These are phyloP conservation scores for Apophysomyces variabilis DNA, from an alignment of 371 early-diverging fungal genomes.

Conservation along the genomic window DNA sequence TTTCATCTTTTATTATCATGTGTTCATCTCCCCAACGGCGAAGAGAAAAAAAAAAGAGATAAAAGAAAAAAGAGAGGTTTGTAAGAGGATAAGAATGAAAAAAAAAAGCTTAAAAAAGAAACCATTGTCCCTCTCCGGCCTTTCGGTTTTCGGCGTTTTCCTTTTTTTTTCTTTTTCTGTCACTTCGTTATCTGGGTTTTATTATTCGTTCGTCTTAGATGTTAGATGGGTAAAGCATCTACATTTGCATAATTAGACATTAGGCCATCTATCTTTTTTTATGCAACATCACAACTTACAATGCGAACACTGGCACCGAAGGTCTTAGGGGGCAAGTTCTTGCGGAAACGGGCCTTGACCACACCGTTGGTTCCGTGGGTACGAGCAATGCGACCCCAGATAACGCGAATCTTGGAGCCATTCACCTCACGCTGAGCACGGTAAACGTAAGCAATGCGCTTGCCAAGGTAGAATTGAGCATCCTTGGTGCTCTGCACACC, in stretches of 20 bases:
- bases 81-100: not conserved
- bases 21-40: slow-evolving; percentile 7
- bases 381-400: slow-evolving; percentile 97
- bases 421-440: slow-evolving; percentile 87
- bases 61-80: not conserved
- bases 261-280: too few relatives aligned
- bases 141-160: too few relatives aligned
- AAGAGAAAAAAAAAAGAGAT: slow-evolving; percentile 11
- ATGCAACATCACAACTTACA: slow-evolving; percentile 54
- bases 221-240: slow-evolving; percentile 95
- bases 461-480: slow-evolving; percentile 90
- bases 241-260: slow-evolving; percentile 13
- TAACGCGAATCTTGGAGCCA: slow-evolving; percentile 92
- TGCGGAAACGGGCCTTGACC: slow-evolving; percentile 96
- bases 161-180: too few relatives aligned
- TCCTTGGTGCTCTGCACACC: slow-evolving; percentile 89
- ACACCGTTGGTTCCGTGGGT: slow-evolving; percentile 96
- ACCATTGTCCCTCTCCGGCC: not conserved
- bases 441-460: slow-evolving; percentile 86
- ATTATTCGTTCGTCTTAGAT: slow-evolving; percentile 54
- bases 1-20: slow-evolving; percentile 13
- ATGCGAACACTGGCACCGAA: slow-evolving; percentile 94
- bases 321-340: slow-evolving; percentile 93
- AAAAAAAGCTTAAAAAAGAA: slow-evolving; percentile 11
- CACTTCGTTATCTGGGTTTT: too few relatives aligned